Conservation (phyloP, 306 rosid genomes). For the Lotus japonicus region DNA sequence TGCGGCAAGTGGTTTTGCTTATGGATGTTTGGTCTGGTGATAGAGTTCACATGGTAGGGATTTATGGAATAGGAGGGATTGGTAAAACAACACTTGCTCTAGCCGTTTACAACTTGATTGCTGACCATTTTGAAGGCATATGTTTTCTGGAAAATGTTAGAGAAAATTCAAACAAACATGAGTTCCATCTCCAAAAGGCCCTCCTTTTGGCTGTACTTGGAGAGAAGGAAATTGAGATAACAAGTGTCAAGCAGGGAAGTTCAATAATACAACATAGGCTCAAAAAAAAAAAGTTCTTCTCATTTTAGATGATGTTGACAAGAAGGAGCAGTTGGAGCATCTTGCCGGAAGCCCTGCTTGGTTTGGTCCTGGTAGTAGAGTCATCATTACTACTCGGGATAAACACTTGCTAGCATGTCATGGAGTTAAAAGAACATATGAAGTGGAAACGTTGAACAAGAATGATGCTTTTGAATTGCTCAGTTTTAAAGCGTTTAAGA, state of each 20-base stretch:
- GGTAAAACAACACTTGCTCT: no score
- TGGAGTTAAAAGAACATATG: neutral
- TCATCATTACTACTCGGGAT: neutral
- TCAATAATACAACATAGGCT: neutral
- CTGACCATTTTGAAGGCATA: no score
- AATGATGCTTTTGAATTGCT: neutral
- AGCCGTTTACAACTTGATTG: no score
- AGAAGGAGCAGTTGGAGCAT: neutral
- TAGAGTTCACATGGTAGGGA: no score
- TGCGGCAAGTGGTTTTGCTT: no score
- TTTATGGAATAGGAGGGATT: no score
- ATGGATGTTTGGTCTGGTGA: no score
- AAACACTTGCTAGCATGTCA: neutral
- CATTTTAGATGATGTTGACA: neutral
- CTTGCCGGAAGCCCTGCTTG: neutral
- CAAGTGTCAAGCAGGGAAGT: neutral
- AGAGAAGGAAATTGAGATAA: neutral
- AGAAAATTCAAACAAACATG: neutral
- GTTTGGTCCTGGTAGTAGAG: neutral
- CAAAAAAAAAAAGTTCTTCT: neutral
- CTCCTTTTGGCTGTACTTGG: slow-evolving; percentile 7
- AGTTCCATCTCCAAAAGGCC: slow-evolving; percentile 10
- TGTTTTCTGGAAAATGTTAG: no score
- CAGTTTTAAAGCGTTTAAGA: neutral
- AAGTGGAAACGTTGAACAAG: neutral